Evolutionary conservation across 257 asterid genomes (phyloP), one percentile per base, ranked within the genome.

Genomic region (Plantago ovata): DNA sequence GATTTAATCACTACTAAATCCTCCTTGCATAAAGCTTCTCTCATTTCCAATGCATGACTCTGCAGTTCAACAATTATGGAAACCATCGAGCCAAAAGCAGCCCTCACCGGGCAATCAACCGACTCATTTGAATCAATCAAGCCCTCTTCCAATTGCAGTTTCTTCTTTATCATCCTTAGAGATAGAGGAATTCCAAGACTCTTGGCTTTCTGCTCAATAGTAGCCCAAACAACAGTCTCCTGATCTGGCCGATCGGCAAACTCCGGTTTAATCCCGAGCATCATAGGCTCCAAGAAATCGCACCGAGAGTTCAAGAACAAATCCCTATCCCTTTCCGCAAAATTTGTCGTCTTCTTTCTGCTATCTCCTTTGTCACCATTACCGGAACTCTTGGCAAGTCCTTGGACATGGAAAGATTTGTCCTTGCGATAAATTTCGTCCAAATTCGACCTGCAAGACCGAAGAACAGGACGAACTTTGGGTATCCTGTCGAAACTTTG

Each of bases 191-290:
- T 75, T 15, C 74, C 94, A 9, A 75, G 70, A 28, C 86, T 81
- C 65, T 83, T 93, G 0, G 99, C 99, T 63, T 75, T 86, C 1
- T 71, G 92, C 64, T 93, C 95, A 6, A 92, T 42, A 13, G 48
- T 64, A 4, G 79, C 73, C 84, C 83, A 71, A 55, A 53, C 38
- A 65, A 69, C 62, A 0, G 76, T 77, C 40, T 82, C 94, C 36
- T 79, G 81, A 62, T 83, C 89, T 2, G 91, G 85, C 87, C 87
- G 78, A 54, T 75, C 79, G 0, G 85, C 85, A n/a, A 78, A 72
- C 69, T 91, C 98, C 6, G 96, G 95, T 61, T 15, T 62, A 44
- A 91, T 81, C 52, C 95, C 96, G 11, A 85, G 87, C 85, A 79
- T 77, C 69, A 55, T 72, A 22, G 96, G 96, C 74, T 91, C 98